A percentile compares a stretch with the other conserved stretches of the same genome.
phyloP scores from a whole-genome alignment of 225 moss, liverwort and hornwort genomes.

The Polytrichum commune region DNA sequence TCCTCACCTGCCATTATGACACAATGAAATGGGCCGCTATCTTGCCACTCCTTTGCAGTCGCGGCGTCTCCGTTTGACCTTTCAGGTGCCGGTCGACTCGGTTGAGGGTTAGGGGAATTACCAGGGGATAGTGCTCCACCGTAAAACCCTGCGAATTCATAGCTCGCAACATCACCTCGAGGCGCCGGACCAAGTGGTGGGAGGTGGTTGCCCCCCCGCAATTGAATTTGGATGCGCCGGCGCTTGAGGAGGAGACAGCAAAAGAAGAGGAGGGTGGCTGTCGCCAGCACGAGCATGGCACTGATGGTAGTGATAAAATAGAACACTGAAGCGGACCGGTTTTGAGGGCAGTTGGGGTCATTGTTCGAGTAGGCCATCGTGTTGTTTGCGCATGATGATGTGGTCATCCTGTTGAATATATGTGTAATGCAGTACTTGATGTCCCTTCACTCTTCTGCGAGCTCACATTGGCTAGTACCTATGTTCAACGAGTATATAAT shows the following conservation, averaged over 20 bases:
- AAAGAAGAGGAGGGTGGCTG: slow-evolving; percentile 4
- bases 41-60: not conserved
- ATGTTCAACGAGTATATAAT: no score
- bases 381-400: no score
- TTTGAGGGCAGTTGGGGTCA: not conserved
- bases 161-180: not conserved
- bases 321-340: not conserved
- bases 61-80: not conserved
- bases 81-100: not conserved
- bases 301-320: slow-evolving; percentile 12
- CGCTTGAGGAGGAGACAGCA: slow-evolving; percentile 6
- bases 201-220: not conserved
- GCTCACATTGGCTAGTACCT: no score
- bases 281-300: slow-evolving; percentile 2
- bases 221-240: not conserved
- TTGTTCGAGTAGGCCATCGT: not conserved
- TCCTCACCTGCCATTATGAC: slow-evolving; percentile 60
- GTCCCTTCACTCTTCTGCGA: no score
- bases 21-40: slow-evolving; percentile 6
- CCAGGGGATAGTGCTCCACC: no score
- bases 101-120: not conserved
- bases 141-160: not conserved
- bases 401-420: no score
- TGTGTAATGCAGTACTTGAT: no score
- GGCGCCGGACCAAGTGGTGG: slow-evolving; percentile 3